These are phyloP conservation scores for Theileria parva DNA, from an alignment of 169 alveolate genomes.

Conservation along the genomic window DNA sequence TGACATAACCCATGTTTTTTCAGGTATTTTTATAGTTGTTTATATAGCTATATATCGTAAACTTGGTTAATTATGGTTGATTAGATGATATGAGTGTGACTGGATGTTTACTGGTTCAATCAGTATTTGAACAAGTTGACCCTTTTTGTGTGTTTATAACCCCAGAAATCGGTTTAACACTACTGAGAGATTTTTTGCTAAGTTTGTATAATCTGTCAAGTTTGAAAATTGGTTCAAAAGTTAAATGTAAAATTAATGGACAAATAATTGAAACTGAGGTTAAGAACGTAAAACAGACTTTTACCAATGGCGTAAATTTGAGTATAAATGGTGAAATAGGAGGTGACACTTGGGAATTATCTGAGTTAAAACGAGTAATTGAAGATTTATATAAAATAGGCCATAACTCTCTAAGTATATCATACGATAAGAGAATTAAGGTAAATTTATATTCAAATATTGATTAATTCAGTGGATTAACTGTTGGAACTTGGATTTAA, in stretches of 20 bases:
- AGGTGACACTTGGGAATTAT: background rate
- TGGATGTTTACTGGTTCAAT: background rate
- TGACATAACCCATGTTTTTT: slow-evolving; percentile 5
- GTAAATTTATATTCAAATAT: background rate
- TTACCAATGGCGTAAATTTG: no score
- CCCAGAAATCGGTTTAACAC: background rate
- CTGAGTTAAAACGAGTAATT: background rate
- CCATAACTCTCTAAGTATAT: background rate
- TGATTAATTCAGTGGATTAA: slow-evolving; percentile 2
- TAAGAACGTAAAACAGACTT: background rate
- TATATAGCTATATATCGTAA: background rate
- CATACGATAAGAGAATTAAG: background rate
- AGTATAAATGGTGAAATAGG: background rate
- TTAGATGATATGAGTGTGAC: slow-evolving; percentile 1
- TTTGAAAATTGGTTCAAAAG: background rate
- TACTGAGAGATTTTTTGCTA: background rate
- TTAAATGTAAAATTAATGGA: slow-evolving; percentile 1
- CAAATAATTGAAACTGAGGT: background rate
- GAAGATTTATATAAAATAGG: background rate
- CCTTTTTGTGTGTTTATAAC: background rate
- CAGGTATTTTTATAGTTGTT: background rate
- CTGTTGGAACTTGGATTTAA: background rate
- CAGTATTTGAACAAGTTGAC: background rate
- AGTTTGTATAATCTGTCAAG: background rate
- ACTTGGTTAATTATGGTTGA: background rate